phyloP scores from a whole-genome alignment of 2,329 filamentous ascomycete species.

The Exophiala sideris region DNA sequence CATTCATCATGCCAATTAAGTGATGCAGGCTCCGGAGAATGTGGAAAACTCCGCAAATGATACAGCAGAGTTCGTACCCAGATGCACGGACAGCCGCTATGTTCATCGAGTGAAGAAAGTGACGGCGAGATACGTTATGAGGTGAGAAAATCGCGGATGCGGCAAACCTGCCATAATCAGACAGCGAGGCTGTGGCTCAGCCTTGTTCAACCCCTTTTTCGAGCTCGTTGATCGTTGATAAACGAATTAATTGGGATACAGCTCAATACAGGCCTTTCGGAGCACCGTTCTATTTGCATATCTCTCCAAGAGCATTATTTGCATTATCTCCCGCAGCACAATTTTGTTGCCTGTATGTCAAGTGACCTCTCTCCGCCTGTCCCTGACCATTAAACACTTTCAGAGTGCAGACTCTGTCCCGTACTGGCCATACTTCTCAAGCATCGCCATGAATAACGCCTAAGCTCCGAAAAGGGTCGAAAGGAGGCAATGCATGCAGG shows the following conservation, averaged over 20 bases:
- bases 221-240: too few species aligned
- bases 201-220: conserved; percentile 10
- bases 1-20: too few species aligned
- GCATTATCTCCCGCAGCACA: conserved; percentile 12
- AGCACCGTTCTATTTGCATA: background rate
- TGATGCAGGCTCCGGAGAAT: too few species aligned
- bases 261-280: background rate
- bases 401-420: conserved; percentile 1
- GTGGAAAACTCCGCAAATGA: too few species aligned
- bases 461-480: conserved; percentile 6
- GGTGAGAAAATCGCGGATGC: background rate
- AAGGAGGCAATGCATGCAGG: background rate
- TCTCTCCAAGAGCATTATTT: conserved; percentile 11
- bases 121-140: background rate
- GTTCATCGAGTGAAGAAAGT: background rate
- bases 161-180: conserved; percentile 5
- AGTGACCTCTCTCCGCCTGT: background rate
- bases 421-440: conserved; percentile 8
- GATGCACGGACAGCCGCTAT: too few species aligned
- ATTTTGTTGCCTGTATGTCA: conserved; percentile 6
- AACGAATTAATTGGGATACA: too few species aligned
- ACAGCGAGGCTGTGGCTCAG: conserved; percentile 6
- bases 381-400: background rate
- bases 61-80: too few species aligned
- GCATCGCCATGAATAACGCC: conserved; percentile 5